Evolutionary conservation across 2,329 filamentous ascomycete genomes (phyloP).

Genomic region (Cryphonectria japonica): DNA sequence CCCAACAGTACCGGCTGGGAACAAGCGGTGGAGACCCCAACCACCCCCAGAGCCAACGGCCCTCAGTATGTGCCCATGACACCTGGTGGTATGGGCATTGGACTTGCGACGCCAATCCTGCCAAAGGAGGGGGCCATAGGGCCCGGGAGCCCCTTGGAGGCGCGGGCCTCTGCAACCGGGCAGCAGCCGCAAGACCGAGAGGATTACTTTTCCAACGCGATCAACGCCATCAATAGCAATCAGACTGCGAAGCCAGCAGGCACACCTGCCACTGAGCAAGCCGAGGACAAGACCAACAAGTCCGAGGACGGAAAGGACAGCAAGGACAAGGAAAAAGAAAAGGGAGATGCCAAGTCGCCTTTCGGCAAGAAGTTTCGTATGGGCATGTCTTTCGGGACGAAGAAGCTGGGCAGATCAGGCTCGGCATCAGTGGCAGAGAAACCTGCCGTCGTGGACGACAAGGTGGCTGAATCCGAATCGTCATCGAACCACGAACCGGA

Average conservation of each 20-base stretch:
- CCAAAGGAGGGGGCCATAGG: constrained; percentile 50
- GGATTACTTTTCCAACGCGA: constrained; percentile 78
- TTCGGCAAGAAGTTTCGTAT: constrained; percentile 87
- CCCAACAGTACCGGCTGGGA: constrained; percentile 43
- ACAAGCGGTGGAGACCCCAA: constrained; percentile 47
- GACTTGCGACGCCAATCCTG: constrained; percentile 72
- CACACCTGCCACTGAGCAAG: constrained; percentile 50
- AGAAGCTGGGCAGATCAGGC: constrained; percentile 76
- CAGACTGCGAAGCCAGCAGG: constrained; percentile 51
- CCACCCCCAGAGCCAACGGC: constrained; percentile 67
- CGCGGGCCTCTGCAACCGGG: constrained; percentile 58
- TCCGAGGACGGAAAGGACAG: constrained; percentile 57
- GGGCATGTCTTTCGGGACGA: constrained; percentile 76
- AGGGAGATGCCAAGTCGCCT: constrained; percentile 57
- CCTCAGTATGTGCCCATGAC: constrained; percentile 65
- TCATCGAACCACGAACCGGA: constrained; percentile 62
- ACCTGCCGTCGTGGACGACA: constrained; percentile 74
- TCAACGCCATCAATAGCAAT: constrained; percentile 51
- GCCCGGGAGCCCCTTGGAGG: constrained; percentile 53
- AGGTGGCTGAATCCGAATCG: constrained; percentile 68
- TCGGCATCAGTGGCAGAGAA: constrained; percentile 72
- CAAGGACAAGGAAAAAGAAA: constrained; percentile 55
- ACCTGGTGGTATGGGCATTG: constrained; percentile 74
- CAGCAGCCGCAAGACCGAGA: constrained; percentile 66
- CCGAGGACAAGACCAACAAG: constrained; percentile 46